phyloP scores from a whole-genome alignment of 2,329 filamentous ascomycete genomes.

The Annulohypoxylon truncatum region DNA sequence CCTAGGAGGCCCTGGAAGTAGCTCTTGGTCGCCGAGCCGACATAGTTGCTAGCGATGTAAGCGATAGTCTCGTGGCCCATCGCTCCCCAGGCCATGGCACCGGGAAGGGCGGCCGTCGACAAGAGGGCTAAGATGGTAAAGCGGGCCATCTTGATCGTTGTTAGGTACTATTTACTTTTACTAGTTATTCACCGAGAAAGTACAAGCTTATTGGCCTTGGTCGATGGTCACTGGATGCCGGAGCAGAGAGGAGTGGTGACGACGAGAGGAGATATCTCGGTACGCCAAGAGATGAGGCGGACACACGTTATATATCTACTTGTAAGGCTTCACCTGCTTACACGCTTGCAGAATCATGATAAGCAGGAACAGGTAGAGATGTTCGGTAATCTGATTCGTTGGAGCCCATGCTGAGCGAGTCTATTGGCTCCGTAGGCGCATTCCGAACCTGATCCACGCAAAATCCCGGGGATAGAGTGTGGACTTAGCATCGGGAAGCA shows the following conservation, averaged over 20 bases:
- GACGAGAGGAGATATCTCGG: slow-evolving; percentile 1
- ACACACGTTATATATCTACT: slow-evolving; percentile 8
- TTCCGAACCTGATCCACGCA: slow-evolving; percentile 11
- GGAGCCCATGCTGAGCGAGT: background rate
- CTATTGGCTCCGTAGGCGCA: slow-evolving; percentile 10
- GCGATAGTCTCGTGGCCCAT: slow-evolving; percentile 66
- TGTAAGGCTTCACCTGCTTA: slow-evolving; percentile 2
- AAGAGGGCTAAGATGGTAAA: slow-evolving; percentile 40
- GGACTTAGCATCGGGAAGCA: slow-evolving; percentile 6
- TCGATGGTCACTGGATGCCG: background rate
- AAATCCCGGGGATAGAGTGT: slow-evolving; percentile 11
- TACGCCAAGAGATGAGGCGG: slow-evolving; percentile 24
- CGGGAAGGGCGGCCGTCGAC: slow-evolving; percentile 40
- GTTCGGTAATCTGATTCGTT: slow-evolving; percentile 9
- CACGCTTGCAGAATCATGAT: background rate
- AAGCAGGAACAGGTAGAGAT: slow-evolving; percentile 1
- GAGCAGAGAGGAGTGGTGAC: background rate
- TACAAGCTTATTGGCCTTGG: background rate
- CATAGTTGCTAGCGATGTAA: slow-evolving; percentile 63
- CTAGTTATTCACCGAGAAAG: background rate
- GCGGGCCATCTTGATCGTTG: slow-evolving; percentile 42
- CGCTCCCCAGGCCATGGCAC: slow-evolving; percentile 54
- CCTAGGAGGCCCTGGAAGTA: slow-evolving; percentile 59
- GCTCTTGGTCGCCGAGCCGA: slow-evolving; percentile 54
- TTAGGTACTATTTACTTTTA: background rate